Base-by-base conservation (phyloP, 129 eudicot genomes). In the Centella asiatica region DNA sequence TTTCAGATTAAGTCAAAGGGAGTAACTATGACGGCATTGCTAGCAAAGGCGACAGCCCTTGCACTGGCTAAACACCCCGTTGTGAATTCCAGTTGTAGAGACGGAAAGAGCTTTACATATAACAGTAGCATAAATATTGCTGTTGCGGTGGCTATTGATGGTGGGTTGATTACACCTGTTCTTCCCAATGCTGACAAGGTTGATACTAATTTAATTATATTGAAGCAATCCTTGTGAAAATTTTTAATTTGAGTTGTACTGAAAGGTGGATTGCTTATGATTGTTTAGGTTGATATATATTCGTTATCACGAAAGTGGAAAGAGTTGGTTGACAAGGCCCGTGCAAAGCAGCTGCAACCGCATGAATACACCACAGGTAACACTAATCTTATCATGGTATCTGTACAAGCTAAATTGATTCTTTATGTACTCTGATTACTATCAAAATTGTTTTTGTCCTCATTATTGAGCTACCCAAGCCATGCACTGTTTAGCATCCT, bases 141-240 rank as follows among this genome's bases (percentile, higher is more conserved):
- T 39, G 96, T 87, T 68, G 98, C 96, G 17, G 98, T 87, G 54
- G 98, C 98, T 26, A 87, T 84, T 5, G 98, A 92, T 63, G 98
- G 96, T 70, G 96, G 98, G 26, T 80, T 92, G 86, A 83, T 92
- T 29, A 92, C 96, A 12, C 96, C 98, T 9, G 98, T 92, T 28
- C 92, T 92, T 57, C 96, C 88, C 56, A 82, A 92, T 80, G 99
- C 99, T 28, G 99, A 92, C 66, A 92, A 92, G 99, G 99, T 87
- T 3, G 45, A 45, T 31, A 13, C 33, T 50, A 52, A 11, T 60
- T 3, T 18, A 22, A 64, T 23, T 32, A 29, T 67, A 56, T 26
- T 40, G 4, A 19, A 47, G 50, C 17, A 24, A 11, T 28, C 34
- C n/a, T 77, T 6, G 20, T 47, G 11, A 26, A 27, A 40, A 22